These are phyloP conservation scores for Trichomonas gallinae DNA, from an alignment of 208 protist species.

Conservation along the genomic window DNA sequence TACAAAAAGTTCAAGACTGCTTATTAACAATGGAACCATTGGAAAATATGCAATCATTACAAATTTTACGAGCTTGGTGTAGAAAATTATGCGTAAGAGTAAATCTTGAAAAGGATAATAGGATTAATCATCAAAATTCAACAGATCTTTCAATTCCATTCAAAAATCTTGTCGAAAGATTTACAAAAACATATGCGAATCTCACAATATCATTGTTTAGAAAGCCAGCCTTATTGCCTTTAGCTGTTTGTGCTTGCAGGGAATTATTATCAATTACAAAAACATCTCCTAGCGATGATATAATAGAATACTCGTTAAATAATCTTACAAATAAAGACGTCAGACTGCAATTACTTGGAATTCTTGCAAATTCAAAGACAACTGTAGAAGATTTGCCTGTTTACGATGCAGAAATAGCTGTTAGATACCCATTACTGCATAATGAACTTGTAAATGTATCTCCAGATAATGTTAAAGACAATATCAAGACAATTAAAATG, in stretches of 20 bases:
- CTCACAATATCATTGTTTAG: not conserved
- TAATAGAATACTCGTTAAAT: not conserved
- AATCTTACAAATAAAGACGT: not conserved
- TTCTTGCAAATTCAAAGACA: not conserved
- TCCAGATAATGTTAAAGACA: not conserved
- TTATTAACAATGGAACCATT: not conserved
- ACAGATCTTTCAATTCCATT: not conserved
- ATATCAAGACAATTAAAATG: not conserved
- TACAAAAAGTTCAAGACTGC: not conserved
- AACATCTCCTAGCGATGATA: not conserved
- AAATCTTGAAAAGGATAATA: not conserved
- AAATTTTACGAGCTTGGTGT: not conserved
- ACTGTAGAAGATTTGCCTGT: not conserved
- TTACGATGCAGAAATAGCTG: not conserved
- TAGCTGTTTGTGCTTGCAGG: not conserved
- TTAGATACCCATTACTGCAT: not conserved
- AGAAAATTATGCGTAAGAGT: not conserved
- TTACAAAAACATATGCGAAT: not conserved
- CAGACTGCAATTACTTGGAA: not conserved
- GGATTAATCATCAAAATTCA: not conserved
- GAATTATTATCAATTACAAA: not conserved
- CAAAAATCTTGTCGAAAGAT: not conserved
- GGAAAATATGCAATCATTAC: not conserved
- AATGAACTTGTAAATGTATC: not conserved
- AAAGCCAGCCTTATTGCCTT: not conserved